Evolutionary conservation across 768 basidiomycete species (phyloP).

Genomic region (Russula sp.): DNA sequence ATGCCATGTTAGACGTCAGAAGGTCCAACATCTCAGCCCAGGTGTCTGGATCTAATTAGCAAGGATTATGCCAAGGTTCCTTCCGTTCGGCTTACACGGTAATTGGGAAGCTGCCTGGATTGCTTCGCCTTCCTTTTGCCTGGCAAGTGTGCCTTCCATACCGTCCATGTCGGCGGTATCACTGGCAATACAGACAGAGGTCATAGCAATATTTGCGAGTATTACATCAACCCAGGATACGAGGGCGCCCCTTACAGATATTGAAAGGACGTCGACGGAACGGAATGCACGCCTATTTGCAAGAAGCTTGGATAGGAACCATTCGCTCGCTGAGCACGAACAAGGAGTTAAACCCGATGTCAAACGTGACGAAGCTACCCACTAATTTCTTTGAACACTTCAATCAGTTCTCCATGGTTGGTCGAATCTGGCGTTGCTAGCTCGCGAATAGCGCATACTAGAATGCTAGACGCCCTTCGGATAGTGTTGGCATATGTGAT

Average conservation of each 20-base stretch:
- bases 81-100: constrained; percentile 40
- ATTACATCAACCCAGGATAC: constrained; percentile 59
- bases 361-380: not conserved
- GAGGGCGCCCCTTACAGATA: not conserved
- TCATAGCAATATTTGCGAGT: constrained; percentile 44
- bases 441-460: constrained; percentile 1
- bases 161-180: constrained; percentile 12
- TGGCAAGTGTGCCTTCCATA: constrained; percentile 27
- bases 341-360: not conserved
- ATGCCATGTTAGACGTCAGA: constrained; percentile 42
- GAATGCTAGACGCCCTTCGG: not conserved
- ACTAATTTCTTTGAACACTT: constrained; percentile 8
- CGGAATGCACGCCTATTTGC: constrained; percentile 45
- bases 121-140: constrained; percentile 42
- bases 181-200: constrained; percentile 28
- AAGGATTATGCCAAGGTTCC: not conserved
- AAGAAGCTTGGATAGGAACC: constrained; percentile 34
- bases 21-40: constrained; percentile 44
- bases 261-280: constrained; percentile 30
- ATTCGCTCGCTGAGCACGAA: not conserved
- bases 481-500: constrained; percentile 7
- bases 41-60: constrained; percentile 35
- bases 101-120: constrained; percentile 58
- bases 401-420: not conserved
- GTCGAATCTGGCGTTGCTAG: not conserved